Base-by-base conservation (phyloP, 1,139 yeast genomes). In the Meyerozyma smithsonii region DNA sequence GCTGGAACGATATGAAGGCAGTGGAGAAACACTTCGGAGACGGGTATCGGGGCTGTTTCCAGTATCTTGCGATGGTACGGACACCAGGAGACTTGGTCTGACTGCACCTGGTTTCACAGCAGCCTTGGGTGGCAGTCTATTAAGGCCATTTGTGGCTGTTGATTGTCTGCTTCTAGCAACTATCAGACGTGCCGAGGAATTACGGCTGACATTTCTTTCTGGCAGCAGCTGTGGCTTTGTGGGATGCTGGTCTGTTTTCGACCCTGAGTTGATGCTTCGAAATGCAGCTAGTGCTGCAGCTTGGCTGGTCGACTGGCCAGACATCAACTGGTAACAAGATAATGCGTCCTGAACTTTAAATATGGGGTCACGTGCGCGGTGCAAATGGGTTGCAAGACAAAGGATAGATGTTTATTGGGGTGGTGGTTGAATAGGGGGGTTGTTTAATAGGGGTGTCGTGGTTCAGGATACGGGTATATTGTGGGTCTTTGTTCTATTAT, bases 231-330 rank as follows among this genome's bases (percentile, higher is more conserved):
- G 24, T 18, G 16, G 25, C n/a, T 28, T 39, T 26, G 30, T 5
- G 8, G 17, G 6, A 8, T 2, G 11, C 17, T 12, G 17, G 17
- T 26, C 30, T 12, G 17, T 12, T 14, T 26, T 26, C 8, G 30
- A 14, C 15, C 6, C 4, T 4, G 30, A 3, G 4, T 14, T 8
- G 11, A 14, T 26, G 34, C 50, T 52, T 38, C 47, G 49, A 40
- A 53, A 53, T 14, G 57, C 57, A 10, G 55, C 55, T 43, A 53
- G 36, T 18, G 57, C 57, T 16, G 57, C 57, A 8, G 57, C 57
- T 7, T 51, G 57, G 35, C 51, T 47, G 36, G 55, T 51, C 11
- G 39, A 36, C 21, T 30, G 34, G 15, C 34, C 21, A 30, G 34
- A 30, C 34, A 30, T 30, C 5, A 23, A 12, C 10, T 23, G 25